Evolutionary conservation across 305 asterid species (phyloP).

Genomic region (Ilex paraguariensis): DNA sequence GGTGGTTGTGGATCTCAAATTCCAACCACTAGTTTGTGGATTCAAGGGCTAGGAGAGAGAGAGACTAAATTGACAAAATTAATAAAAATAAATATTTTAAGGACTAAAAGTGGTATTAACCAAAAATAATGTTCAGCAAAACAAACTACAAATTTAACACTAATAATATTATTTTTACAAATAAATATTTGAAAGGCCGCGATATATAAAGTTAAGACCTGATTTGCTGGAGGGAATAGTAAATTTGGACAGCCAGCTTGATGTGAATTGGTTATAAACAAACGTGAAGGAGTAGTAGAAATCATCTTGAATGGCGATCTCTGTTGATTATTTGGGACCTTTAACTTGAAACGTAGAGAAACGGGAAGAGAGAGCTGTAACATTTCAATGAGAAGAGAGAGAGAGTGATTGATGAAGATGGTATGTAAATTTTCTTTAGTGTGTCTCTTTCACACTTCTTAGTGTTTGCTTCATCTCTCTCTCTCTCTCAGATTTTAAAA

Average conservation of each 20-base stretch:
- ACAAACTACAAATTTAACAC: too few species aligned
- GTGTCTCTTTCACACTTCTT: too few species aligned
- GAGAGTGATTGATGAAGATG: neutral
- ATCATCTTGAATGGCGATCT: constrained; percentile 19
- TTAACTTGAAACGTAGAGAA: constrained; percentile 25
- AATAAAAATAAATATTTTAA: too few species aligned
- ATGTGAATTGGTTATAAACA: constrained; percentile 26
- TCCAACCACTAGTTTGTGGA: too few species aligned
- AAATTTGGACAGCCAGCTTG: constrained; percentile 28
- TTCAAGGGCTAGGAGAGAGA: too few species aligned
- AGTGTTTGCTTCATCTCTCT: constrained; percentile 1
- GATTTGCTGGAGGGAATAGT: constrained; percentile 48
- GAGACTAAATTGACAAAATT: too few species aligned
- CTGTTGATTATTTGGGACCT: constrained; percentile 20
- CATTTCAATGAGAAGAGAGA: neutral
- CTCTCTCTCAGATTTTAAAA: constrained; percentile 31
- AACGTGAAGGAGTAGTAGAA: constrained; percentile 18
- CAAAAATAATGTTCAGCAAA: too few species aligned
- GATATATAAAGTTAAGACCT: constrained; percentile 31
- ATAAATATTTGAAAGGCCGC: too few species aligned
- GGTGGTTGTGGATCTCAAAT: too few species aligned
- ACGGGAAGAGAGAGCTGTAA: constrained; percentile 27
- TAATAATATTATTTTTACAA: too few species aligned
- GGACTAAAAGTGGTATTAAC: too few species aligned
- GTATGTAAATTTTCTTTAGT: neutral